Conservation (phyloP, 345 rosid species). For the Sapria himalayana region DNA sequence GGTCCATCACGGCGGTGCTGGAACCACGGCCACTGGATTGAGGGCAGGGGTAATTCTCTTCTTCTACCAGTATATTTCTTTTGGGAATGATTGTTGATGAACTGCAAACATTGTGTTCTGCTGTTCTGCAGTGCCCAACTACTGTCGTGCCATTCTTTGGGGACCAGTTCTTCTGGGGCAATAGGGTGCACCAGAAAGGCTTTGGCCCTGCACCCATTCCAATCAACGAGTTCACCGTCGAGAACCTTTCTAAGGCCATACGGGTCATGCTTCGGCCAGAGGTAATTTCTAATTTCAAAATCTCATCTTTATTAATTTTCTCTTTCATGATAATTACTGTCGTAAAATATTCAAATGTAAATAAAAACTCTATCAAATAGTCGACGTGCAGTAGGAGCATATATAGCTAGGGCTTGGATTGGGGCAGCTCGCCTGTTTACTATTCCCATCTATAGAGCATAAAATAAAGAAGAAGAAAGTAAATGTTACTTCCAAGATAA, state of each 20-base stretch:
- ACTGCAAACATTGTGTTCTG: neutral
- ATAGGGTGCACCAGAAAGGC: conserved; percentile 42
- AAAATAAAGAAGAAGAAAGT: no score
- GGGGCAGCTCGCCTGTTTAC: no score
- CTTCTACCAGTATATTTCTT: neutral
- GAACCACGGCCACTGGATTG: conserved; percentile 91
- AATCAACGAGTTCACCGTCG: conserved; percentile 48
- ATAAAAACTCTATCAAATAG: no score
- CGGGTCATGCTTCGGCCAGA: conserved; percentile 80
- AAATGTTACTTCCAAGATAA: no score
- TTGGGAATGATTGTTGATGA: neutral
- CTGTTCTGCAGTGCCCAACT: conserved; percentile 58
- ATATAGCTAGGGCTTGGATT: no score
- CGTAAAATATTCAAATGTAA: no score
- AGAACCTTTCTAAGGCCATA: conserved; percentile 61
- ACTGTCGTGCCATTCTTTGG: conserved; percentile 93
- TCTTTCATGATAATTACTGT: no score
- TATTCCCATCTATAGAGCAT: no score
- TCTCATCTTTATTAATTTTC: neutral
- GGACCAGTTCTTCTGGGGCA: conserved; percentile 98
- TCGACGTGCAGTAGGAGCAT: no score
- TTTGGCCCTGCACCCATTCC: conserved; percentile 84
- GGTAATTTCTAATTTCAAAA: conserved; percentile 20
- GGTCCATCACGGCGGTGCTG: conserved; percentile 99
- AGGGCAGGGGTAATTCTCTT: conserved; percentile 60